phyloP scores from a whole-genome alignment of 768 basidiomycete genomes.

The Boletus rubroflammeus region DNA sequence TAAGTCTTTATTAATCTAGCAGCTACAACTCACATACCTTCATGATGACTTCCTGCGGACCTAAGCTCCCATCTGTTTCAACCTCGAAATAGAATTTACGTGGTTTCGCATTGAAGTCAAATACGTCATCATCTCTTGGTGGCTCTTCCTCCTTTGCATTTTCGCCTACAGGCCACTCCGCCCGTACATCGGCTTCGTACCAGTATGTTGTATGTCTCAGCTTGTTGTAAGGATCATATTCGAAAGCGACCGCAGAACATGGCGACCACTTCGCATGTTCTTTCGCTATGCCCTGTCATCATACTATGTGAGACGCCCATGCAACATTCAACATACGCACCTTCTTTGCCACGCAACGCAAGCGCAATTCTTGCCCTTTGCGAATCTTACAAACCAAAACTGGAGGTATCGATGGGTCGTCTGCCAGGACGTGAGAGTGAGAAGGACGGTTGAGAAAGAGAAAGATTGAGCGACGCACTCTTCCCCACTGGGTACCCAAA shows the following conservation, averaged over 20 bases:
- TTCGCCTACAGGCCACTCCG: constrained; percentile 88
- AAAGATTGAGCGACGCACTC: constrained; percentile 42
- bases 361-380: constrained; percentile 86
- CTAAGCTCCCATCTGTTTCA: constrained; percentile 89
- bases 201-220: constrained; percentile 94
- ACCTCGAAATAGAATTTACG: constrained; percentile 92
- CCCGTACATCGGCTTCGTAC: constrained; percentile 78
- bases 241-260: constrained; percentile 90
- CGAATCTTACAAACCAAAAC: constrained; percentile 89
- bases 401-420: constrained; percentile 57
- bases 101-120: constrained; percentile 87
- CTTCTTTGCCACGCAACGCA: constrained; percentile 90
- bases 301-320: background rate
- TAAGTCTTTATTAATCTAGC: background rate
- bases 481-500: constrained; percentile 88
- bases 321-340: constrained; percentile 38
- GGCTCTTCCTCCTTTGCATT: constrained; percentile 85
- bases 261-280: constrained; percentile 99
- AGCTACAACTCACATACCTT: constrained; percentile 47
- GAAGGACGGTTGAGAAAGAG: background rate
- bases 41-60: constrained; percentile 85
- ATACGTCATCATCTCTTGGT: constrained; percentile 74
- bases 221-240: constrained; percentile 98
- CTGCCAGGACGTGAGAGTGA: constrained; percentile 34
- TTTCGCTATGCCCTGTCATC: constrained; percentile 87